phyloP scores from a whole-genome alignment of 2,329 filamentous ascomycete species.

The Xylariaceae sp. region DNA sequence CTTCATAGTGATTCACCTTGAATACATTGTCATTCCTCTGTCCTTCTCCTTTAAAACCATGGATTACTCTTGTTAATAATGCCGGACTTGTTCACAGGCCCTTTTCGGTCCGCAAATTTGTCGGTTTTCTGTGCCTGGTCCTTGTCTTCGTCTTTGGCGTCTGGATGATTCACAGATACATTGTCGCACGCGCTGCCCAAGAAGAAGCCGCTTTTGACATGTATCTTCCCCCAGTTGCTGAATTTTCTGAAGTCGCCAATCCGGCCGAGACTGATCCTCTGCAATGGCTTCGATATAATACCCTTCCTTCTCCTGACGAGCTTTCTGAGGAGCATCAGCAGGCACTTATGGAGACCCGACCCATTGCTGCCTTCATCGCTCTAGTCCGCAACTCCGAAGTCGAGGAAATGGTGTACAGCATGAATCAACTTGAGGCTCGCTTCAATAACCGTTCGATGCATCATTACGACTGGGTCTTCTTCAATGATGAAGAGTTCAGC shows the following conservation, averaged over 20 bases:
- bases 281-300: constrained; percentile 30
- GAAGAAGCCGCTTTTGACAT: constrained; percentile 19
- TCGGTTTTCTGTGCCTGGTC: constrained; percentile 19
- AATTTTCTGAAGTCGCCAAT: constrained; percentile 13
- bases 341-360: constrained; percentile 25
- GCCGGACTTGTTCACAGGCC: constrained; percentile 20
- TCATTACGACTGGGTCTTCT: constrained; percentile 84
- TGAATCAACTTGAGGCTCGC: constrained; percentile 66
- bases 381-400: constrained; percentile 70
- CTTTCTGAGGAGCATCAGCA: constrained; percentile 19
- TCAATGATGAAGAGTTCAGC: constrained; percentile 74
- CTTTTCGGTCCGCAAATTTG: constrained; percentile 23
- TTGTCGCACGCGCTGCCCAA: constrained; percentile 10
- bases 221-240: constrained; percentile 26
- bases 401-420: constrained; percentile 60
- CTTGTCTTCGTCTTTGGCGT: constrained; percentile 21
- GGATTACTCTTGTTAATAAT: constrained; percentile 25
- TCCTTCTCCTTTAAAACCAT: constrained; percentile 1
- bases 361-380: constrained; percentile 50
- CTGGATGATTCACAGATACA: constrained; percentile 24
- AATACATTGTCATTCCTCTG: background rate
- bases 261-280: constrained; percentile 16
- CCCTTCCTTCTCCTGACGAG: constrained; percentile 19
- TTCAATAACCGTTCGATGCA: constrained; percentile 70
- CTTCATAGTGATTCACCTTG: background rate